These are phyloP conservation scores for Penstemon newberryi DNA, from an alignment of 257 asterid species.

Conservation along the genomic window DNA sequence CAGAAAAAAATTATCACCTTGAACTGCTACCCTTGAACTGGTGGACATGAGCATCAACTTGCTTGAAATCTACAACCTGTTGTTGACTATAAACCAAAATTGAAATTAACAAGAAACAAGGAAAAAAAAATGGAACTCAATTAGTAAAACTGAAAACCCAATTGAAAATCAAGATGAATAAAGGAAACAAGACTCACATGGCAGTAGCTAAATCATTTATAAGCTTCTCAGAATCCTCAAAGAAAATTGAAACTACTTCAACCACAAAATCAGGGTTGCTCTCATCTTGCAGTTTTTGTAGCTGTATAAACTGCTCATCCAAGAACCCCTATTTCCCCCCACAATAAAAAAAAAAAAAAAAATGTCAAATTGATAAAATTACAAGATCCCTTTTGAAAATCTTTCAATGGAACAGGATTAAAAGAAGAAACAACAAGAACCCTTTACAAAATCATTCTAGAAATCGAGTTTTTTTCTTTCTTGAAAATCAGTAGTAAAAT, in stretches of 20 bases:
- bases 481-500: background rate
- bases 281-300: constrained; percentile 72
- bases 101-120: background rate
- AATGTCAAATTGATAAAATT: constrained; percentile 16
- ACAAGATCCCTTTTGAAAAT: background rate
- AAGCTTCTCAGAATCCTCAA: constrained; percentile 73
- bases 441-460: background rate
- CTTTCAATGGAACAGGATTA: background rate
- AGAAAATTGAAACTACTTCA: constrained; percentile 72
- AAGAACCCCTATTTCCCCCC: constrained; percentile 40
- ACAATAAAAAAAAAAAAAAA: background rate
- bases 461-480: background rate
- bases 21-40: constrained; percentile 49
- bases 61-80: constrained; percentile 38
- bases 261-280: constrained; percentile 71
- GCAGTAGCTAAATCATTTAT: constrained; percentile 54
- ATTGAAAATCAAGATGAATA: background rate
- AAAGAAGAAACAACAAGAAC: background rate
- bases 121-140: background rate
- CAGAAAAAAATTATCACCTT: constrained; percentile 29
- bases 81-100: constrained; percentile 27
- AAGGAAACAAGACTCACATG: constrained; percentile 42
- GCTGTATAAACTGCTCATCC: constrained; percentile 71
- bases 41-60: constrained; percentile 43
- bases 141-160: background rate